phyloP scores from a whole-genome alignment of 2,329 filamentous ascomycete species.

The Diaporthe australafricana region DNA sequence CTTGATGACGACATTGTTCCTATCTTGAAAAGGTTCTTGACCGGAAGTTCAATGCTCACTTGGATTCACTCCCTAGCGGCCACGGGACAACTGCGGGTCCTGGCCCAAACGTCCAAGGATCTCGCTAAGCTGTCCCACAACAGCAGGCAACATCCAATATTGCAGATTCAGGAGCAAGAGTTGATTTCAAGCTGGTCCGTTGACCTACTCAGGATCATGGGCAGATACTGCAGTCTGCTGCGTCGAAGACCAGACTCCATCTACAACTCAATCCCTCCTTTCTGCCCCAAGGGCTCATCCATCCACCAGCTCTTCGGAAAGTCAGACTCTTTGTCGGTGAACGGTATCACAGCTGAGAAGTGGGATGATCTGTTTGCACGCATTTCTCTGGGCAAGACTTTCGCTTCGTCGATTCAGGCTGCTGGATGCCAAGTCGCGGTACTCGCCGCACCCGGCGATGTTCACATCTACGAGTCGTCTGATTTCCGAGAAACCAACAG shows the following conservation, averaged over 20 bases:
- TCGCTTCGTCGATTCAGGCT: not conserved
- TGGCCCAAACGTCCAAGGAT: not conserved
- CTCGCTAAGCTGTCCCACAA: not conserved
- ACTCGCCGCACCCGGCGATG: not conserved
- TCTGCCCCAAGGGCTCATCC: not conserved
- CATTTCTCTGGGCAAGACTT: not conserved
- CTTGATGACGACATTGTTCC: not conserved
- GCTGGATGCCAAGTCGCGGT: not conserved
- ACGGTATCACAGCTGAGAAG: not conserved
- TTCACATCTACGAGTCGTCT: not conserved
- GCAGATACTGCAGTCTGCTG: not conserved
- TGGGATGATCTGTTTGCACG: not conserved
- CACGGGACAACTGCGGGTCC: not conserved
- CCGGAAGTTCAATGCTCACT: not conserved
- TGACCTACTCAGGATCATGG: not conserved
- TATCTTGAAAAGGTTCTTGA: not conserved
- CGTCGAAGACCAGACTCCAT: not conserved
- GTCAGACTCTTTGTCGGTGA: not conserved
- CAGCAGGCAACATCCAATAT: not conserved
- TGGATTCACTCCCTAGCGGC: not conserved
- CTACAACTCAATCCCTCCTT: not conserved
- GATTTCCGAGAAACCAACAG: not conserved
- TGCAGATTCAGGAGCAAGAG: not conserved
- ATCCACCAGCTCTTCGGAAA: slow-evolving; percentile 2
- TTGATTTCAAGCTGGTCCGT: slow-evolving; percentile 6